Percentiles rank a stretch among this genome's conserved stretches.
phyloP scores from a whole-genome alignment of 2,329 filamentous ascomycete species.

The Penicillium janthinellum region DNA sequence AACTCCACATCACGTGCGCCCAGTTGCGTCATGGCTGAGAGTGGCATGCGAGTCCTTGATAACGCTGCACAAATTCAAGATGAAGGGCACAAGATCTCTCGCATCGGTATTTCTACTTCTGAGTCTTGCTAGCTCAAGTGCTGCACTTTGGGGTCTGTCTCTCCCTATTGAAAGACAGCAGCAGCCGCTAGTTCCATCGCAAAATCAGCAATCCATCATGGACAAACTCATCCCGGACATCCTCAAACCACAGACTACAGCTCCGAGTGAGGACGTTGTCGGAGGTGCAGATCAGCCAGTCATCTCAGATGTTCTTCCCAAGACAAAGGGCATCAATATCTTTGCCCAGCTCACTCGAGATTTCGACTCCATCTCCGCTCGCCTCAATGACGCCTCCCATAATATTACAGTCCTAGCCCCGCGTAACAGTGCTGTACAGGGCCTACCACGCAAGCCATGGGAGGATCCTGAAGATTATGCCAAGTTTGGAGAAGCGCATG shows the following conservation, averaged over 20 bases:
- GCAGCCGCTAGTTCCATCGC: conserved; percentile 13
- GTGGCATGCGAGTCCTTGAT: conserved; percentile 8
- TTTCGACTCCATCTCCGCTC: conserved; percentile 66
- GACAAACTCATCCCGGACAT: conserved; percentile 25
- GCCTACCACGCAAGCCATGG: conserved; percentile 75
- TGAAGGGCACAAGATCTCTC: conserved; percentile 14
- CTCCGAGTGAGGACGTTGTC: conserved; percentile 16
- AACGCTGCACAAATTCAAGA: conserved; percentile 16
- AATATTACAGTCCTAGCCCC: conserved; percentile 89
- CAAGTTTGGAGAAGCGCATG: conserved; percentile 61
- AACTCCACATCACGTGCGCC: conserved; percentile 24
- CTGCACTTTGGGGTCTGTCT: conserved; percentile 19
- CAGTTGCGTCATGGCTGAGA: conserved; percentile 27
- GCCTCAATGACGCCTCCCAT: conserved; percentile 65
- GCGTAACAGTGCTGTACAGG: conserved; percentile 76
- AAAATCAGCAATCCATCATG: conserved; percentile 31
- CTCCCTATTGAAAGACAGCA: conserved; percentile 10
- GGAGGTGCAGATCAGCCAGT: conserved; percentile 56
- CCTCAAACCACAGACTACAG: conserved; percentile 25
- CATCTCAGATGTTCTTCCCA: conserved; percentile 81
- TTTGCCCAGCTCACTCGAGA: conserved; percentile 82
- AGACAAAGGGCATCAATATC: conserved; percentile 75
- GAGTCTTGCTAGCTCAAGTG: conserved; percentile 7
- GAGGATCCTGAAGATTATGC: conserved; percentile 72
- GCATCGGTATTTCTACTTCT: conserved; percentile 17